Base-by-base conservation (phyloP, 1,139 yeast species). In the Schwanniomyces etchellsii region DNA sequence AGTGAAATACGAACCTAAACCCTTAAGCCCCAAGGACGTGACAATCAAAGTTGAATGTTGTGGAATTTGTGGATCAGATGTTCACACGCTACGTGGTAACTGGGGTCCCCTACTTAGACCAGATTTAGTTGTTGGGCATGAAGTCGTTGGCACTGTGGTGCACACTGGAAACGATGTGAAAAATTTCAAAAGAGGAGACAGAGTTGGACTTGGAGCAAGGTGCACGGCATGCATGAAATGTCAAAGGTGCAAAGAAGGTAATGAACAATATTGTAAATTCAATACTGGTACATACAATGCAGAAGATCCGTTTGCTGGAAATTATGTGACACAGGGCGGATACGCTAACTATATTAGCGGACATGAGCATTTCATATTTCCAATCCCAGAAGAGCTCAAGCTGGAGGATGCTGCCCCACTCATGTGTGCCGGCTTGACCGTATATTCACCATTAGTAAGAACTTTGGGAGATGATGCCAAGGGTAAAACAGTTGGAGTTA, bases 401-500 rank as follows among this genome's bases (percentile, higher is more conserved):
- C 52, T 68, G 16, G 62, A 57, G 31, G 51, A 57, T 31, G 83
- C 77, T 23, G 82, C 81, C 12, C 83, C 84, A 16, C 61, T 79
- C 48, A 56, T 78, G 60, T 79, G 85, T 58, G 84, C 78, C 26
- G 85, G 85, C 35, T 59, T 76, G 43, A 79, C 85, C 14, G 76
- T 71, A 2, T 77, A 59, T 54, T 62, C 77, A 4, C 85, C 85
- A 26, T 50, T 78, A 37, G 55, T 51, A 29, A 52, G 64, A 47
- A 50, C 55, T 38, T 42, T 60, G 22, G 54, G 56, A 42, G 21
- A n/a, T 7, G 7, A n/a, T n/a, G 21, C 9, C 7, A 47, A 35
- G 24, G 61, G 62, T 11, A 60, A 58, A 37, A 67, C 69, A 34
- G 67, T 68, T 35, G 78, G 74, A 32, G 54, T 71, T 29, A 58